Conservation (phyloP, 2,329 filamentous ascomycete genomes). For the Diaporthe sp. region DNA sequence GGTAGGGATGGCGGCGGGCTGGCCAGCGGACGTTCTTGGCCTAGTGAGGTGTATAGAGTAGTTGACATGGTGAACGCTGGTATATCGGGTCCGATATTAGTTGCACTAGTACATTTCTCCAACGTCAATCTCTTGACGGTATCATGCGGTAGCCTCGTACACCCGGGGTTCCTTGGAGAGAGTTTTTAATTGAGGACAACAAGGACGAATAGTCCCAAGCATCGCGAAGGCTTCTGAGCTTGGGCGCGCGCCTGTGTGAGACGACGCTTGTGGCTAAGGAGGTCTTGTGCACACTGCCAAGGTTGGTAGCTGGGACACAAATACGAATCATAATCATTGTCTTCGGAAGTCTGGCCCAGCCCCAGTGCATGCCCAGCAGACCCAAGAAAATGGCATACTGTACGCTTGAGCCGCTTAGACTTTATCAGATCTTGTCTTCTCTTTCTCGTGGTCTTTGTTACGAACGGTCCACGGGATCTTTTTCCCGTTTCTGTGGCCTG, state of each 20-base stretch:
- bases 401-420: not conserved
- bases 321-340: not conserved
- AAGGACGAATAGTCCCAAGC: constrained; percentile 1
- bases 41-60: not conserved
- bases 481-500: too few species aligned
- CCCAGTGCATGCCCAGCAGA: not conserved
- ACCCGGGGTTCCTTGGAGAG: not conserved
- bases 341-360: not conserved
- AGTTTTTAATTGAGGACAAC: not conserved
- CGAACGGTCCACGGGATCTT: not conserved
- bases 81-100: constrained; percentile 2
- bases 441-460: not conserved
- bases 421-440: not conserved
- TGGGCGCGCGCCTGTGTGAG: not conserved
- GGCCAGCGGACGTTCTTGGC: too few species aligned
- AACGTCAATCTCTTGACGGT: constrained; percentile 18
- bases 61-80: not conserved
- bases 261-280: not conserved
- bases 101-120: constrained; percentile 4
- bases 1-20: constrained; percentile 4
- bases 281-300: constrained; percentile 12
- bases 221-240: not conserved
- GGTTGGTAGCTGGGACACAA: constrained; percentile 6
- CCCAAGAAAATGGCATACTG: not conserved
- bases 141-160: not conserved